Percentiles rank a stretch among this genome's conserved stretches.
phyloP scores from a whole-genome alignment of 2,329 filamentous ascomycete species.

The Chrysosporium keratinophilum region DNA sequence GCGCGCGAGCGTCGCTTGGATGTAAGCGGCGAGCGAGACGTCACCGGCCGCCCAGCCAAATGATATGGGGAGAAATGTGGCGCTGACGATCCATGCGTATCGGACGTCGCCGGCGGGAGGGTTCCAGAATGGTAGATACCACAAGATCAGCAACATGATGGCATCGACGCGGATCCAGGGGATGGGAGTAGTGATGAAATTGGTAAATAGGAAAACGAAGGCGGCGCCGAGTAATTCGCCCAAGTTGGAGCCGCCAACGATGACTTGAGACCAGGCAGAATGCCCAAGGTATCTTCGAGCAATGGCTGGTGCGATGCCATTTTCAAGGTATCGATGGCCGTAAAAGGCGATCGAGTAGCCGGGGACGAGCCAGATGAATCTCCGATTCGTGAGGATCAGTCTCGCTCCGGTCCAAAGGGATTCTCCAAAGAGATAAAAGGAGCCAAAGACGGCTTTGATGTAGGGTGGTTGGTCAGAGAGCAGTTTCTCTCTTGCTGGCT shows the following conservation, averaged over 20 bases:
- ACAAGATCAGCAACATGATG: conserved; percentile 39
- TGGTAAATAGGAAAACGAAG: conserved; percentile 42
- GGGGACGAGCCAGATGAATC: conserved; percentile 43
- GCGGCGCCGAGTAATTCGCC: conserved; percentile 42
- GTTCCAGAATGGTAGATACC: conserved; percentile 42
- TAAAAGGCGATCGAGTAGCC: conserved; percentile 43
- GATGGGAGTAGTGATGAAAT: conserved; percentile 41
- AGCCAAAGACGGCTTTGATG: conserved; percentile 30
- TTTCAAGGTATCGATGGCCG: conserved; percentile 43
- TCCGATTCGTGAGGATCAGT: conserved; percentile 40
- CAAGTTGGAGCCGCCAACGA: conserved; percentile 43
- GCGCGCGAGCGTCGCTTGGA: conserved; percentile 41
- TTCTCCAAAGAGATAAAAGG: conserved; percentile 39
- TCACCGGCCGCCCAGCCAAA: conserved; percentile 46
- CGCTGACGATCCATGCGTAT: conserved; percentile 40
- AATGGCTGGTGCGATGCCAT: conserved; percentile 39
- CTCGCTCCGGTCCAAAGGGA: conserved; percentile 39
- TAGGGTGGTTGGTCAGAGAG: conserved; percentile 25
- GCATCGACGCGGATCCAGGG: conserved; percentile 43
- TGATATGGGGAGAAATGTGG: conserved; percentile 39
- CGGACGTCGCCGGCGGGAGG: conserved; percentile 33
- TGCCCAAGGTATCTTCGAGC: conserved; percentile 41
- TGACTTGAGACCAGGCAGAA: conserved; percentile 42
- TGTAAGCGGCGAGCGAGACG: conserved; percentile 43
- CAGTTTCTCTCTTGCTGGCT: conserved; percentile 15